Conservation (phyloP, 176 grass and related monocot genomes). For the Carex scoparia region DNA sequence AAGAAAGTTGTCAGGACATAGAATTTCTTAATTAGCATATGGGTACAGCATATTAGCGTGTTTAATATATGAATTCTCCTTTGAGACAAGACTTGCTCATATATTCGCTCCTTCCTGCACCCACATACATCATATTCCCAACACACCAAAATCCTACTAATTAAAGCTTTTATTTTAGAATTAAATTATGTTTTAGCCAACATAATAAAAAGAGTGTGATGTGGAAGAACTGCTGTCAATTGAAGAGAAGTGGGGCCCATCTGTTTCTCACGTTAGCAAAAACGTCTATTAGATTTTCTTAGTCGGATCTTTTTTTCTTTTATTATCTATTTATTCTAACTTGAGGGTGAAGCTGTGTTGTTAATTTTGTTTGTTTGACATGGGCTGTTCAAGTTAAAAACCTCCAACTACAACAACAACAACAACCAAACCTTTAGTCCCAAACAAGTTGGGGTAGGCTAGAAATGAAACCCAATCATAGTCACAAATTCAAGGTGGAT, state of each 20-base stretch:
- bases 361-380: neutral
- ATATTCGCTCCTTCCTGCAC: neutral
- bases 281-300: neutral
- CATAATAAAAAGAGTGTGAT: neutral
- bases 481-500: too few relatives aligned
- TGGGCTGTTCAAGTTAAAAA: neutral
- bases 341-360: neutral
- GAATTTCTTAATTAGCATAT: neutral
- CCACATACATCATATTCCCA: neutral
- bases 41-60: neutral
- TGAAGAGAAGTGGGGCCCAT: neutral
- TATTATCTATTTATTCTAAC: neutral
- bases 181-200: neutral
- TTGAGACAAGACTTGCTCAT: neutral
- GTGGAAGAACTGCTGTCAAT: neutral
- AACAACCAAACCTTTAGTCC: too few relatives aligned
- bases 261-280: neutral
- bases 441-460: too few relatives aligned
- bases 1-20: neutral
- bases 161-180: neutral
- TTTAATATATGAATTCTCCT: neutral
- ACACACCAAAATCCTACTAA: neutral
- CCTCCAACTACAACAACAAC: neutral
- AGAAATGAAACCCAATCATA: too few relatives aligned
- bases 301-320: neutral